Conservation (phyloP, 306 rosid genomes). For the Prunus padus region DNA sequence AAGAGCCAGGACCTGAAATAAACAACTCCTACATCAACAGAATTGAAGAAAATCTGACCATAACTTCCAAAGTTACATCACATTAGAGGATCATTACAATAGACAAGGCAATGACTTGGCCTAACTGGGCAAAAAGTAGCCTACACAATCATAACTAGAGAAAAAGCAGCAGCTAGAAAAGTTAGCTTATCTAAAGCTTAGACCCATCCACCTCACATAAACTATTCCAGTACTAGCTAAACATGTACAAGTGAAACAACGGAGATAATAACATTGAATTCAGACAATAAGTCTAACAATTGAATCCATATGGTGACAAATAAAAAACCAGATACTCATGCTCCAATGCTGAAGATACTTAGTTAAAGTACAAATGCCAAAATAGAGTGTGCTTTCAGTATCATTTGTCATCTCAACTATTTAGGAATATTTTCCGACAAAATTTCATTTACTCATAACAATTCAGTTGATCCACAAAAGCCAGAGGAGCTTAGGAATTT, state of each 20-base stretch:
- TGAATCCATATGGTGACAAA: neutral
- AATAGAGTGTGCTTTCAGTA: neutral
- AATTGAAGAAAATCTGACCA: neutral
- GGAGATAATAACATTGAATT: neutral
- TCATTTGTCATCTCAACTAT: neutral
- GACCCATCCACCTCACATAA: neutral
- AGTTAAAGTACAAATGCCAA: neutral
- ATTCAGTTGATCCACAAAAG: neutral
- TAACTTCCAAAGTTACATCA: neutral
- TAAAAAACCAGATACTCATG: too few species aligned
- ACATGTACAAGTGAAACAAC: neutral
- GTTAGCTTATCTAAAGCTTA: neutral
- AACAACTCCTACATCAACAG: constrained; percentile 23
- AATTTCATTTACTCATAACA: neutral
- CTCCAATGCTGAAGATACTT: too few species aligned
- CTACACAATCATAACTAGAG: neutral
- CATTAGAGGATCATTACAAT: neutral
- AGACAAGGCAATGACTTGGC: neutral
- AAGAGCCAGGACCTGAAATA: constrained; percentile 84
- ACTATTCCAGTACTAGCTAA: neutral
- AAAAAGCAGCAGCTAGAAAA: neutral
- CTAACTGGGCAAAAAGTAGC: neutral
- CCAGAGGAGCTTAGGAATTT: neutral
- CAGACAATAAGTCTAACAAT: neutral
- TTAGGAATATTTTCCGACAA: neutral